phyloP scores from a whole-genome alignment of 768 basidiomycete genomes.

The Tulasnella calospora region DNA sequence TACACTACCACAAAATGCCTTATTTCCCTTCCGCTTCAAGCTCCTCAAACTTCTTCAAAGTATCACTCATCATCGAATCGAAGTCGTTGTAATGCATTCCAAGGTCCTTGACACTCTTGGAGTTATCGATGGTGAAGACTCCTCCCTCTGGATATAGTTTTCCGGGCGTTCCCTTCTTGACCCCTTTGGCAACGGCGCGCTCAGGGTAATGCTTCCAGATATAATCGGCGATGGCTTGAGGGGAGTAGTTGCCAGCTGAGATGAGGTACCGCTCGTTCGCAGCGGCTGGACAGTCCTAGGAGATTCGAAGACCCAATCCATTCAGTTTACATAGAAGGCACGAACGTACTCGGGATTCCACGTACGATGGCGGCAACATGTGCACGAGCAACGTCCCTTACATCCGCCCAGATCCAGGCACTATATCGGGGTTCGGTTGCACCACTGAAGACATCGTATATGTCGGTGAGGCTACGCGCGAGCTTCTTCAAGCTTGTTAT shows the following conservation, averaged over 20 bases:
- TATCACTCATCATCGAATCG: slow-evolving; percentile 16
- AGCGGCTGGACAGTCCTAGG: slow-evolving; percentile 13
- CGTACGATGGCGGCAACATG: slow-evolving; percentile 31
- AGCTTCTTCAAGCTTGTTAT: slow-evolving; percentile 23
- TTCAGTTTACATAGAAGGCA: too few species aligned
- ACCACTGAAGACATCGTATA: slow-evolving; percentile 19
- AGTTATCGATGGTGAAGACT: slow-evolving; percentile 19
- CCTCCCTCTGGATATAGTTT: too few species aligned
- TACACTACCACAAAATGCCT: too few species aligned
- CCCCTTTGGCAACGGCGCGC: slow-evolving; percentile 9
- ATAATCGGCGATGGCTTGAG: slow-evolving; percentile 12
- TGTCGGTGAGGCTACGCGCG: background rate
- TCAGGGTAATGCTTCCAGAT: slow-evolving; percentile 25
- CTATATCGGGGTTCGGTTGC: background rate
- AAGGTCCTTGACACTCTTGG: slow-evolving; percentile 14
- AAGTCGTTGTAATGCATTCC: slow-evolving; percentile 3
- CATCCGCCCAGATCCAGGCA: slow-evolving; percentile 32
- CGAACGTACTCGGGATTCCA: too few species aligned
- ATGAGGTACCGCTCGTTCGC: slow-evolving; percentile 26
- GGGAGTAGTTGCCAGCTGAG: background rate
- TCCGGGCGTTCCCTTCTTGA: slow-evolving; percentile 10
- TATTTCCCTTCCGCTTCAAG: slow-evolving; percentile 15
- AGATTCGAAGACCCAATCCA: too few species aligned
- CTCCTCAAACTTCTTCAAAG: background rate
- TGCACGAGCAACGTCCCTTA: slow-evolving; percentile 34